Conservation (phyloP, 257 asterid species). For the Gardenia jasminoides region DNA sequence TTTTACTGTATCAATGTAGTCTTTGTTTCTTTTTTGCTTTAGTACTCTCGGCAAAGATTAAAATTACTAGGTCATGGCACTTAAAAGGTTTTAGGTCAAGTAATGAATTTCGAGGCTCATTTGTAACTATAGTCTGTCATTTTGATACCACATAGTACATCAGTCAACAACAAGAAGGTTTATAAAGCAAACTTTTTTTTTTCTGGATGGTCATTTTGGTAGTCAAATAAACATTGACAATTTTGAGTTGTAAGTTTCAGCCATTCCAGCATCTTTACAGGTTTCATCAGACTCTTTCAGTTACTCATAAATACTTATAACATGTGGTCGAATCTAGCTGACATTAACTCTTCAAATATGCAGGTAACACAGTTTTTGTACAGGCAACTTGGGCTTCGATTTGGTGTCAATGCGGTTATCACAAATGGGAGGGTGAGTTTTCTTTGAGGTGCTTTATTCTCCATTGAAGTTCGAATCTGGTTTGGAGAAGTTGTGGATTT, state of each 20-base stretch:
- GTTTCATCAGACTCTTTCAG: not conserved
- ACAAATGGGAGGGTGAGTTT: slow-evolving; percentile 97
- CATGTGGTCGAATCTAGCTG: not conserved
- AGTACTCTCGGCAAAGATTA: not conserved
- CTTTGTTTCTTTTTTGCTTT: not conserved
- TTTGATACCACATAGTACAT: not conserved
- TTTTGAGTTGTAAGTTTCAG: not conserved
- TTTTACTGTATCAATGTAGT: not conserved
- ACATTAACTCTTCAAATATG: slow-evolving; percentile 29
- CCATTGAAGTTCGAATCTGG: not conserved
- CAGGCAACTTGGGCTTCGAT: slow-evolving; percentile 65
- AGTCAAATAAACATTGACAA: not conserved
- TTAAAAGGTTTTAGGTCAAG: not conserved
- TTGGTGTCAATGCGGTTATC: slow-evolving; percentile 75
- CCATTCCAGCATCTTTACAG: not conserved
- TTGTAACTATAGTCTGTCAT: not conserved
- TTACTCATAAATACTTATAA: not conserved
- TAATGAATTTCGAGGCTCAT: not conserved
- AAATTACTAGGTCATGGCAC: not conserved
- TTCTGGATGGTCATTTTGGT: not conserved
- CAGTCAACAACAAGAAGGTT: not conserved
- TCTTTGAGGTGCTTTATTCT: not conserved
- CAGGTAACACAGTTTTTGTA: slow-evolving; percentile 81
- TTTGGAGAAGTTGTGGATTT: not conserved
- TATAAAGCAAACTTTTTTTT: not conserved